Evolutionary conservation across 2,329 filamentous ascomycete genomes (phyloP).

Genomic region (Gliomastix tumulicola): DNA sequence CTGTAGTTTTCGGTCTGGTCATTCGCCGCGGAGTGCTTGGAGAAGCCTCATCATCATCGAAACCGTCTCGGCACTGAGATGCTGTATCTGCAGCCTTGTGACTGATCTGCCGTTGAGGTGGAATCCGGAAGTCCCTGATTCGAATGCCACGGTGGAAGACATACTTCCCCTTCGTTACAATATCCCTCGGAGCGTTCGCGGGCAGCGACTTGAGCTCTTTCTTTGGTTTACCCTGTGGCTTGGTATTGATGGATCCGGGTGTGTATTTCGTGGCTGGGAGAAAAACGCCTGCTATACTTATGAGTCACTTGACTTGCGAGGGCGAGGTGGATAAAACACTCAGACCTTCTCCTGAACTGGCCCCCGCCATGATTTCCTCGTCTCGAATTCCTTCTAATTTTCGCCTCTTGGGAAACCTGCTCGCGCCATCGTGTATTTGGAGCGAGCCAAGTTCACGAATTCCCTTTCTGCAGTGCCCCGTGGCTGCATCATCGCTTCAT

Average conservation of each 20-base stretch:
- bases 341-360: too few relatives aligned
- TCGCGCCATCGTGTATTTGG: too few relatives aligned
- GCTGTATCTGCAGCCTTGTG: slow-evolving; percentile 6
- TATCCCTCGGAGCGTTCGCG: slow-evolving; percentile 13
- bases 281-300: too few relatives aligned
- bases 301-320: too few relatives aligned
- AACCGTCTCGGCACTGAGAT: slow-evolving; percentile 22
- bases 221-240: background rate
- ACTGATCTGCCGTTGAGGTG: slow-evolving; percentile 1
- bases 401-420: too few relatives aligned
- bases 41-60: slow-evolving; percentile 13
- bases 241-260: background rate
- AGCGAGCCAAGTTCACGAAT: too few relatives aligned
- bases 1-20: too few relatives aligned
- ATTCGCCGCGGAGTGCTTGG: slow-evolving; percentile 9
- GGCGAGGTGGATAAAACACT: background rate
- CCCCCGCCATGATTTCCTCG: too few relatives aligned
- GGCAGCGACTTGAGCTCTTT: slow-evolving; percentile 16
- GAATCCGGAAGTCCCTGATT: slow-evolving; percentile 18
- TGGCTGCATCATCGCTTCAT: too few relatives aligned
- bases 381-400: too few relatives aligned
- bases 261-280: too few relatives aligned
- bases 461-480: too few relatives aligned
- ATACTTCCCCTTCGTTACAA: slow-evolving; percentile 16
- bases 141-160: slow-evolving; percentile 17